phyloP scores from a whole-genome alignment of 2,329 filamentous ascomycete genomes.

The Hortaea werneckii region DNA sequence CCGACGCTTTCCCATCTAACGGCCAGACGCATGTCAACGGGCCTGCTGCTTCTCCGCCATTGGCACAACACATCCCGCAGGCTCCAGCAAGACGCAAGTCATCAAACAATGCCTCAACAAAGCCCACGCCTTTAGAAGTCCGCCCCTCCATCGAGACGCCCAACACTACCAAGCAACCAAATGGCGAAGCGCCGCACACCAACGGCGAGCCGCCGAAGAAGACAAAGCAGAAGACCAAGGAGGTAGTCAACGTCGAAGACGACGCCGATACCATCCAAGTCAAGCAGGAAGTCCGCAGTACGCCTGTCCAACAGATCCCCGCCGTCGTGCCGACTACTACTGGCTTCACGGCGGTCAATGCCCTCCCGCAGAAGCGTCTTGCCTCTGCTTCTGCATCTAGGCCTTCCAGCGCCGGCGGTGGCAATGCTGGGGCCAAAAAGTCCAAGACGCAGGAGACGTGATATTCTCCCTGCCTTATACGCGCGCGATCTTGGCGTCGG shows the following conservation, averaged over 20 bases:
- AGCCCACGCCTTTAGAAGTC: not conserved
- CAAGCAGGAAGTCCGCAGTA: conserved; percentile 1
- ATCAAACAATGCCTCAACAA: no score
- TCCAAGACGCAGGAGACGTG: no score
- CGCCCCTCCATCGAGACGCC: conserved; percentile 3
- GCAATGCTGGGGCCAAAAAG: no score
- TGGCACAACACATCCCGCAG: no score
- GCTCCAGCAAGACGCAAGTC: no score
- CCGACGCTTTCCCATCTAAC: no score
- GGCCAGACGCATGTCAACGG: not conserved
- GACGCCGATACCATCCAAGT: not conserved
- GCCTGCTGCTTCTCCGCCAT: no score
- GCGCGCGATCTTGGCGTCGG: no score
- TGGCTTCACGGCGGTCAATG: conserved; percentile 10
- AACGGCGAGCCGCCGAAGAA: not conserved
- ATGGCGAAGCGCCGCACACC: not conserved
- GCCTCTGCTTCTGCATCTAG: no score
- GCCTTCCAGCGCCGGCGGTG: no score
- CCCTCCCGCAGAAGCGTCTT: not conserved
- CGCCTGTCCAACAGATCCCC: not conserved
- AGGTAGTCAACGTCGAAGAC: not conserved
- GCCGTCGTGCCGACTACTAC: not conserved
- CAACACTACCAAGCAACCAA: not conserved
- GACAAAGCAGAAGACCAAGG: not conserved
- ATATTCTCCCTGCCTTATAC: no score